Evolutionary conservation across 352 stramenopile genomes (phyloP).

Genomic region (Pythium diclinum): DNA sequence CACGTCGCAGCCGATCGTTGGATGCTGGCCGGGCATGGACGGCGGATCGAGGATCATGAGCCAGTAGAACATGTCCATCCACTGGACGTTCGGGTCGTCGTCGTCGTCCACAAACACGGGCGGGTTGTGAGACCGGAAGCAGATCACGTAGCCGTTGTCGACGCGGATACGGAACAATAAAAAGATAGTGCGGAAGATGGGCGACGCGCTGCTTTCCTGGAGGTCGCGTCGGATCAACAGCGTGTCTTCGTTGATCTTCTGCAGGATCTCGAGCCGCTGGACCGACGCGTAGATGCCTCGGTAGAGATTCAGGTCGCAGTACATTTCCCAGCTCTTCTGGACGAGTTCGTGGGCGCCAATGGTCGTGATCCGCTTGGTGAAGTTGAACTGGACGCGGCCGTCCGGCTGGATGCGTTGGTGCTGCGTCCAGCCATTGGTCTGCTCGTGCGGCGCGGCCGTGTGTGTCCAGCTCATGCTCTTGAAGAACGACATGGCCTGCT

Average conservation of each 20-base stretch:
- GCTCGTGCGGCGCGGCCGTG: slow-evolving; percentile 33
- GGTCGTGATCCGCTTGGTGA: slow-evolving; percentile 65
- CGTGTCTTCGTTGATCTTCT: slow-evolving; percentile 76
- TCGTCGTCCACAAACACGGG: slow-evolving; percentile 48
- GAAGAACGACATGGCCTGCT: slow-evolving; percentile 70
- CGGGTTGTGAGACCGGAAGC: slow-evolving; percentile 69
- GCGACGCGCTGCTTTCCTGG: slow-evolving; percentile 51
- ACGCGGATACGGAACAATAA: slow-evolving; percentile 64
- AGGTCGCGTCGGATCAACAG: slow-evolving; percentile 70
- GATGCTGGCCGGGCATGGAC: slow-evolving; percentile 13
- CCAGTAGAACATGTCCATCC: slow-evolving; percentile 84
- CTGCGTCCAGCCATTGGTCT: slow-evolving; percentile 80
- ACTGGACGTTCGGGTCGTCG: slow-evolving; percentile 62
- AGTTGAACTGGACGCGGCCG: slow-evolving; percentile 75
- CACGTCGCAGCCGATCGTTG: slow-evolving; percentile 41
- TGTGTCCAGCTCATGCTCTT: slow-evolving; percentile 42
- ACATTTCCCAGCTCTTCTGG: slow-evolving; percentile 78
- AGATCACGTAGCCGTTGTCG: slow-evolving; percentile 63
- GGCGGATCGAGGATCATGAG: slow-evolving; percentile 57
- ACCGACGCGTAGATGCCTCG: slow-evolving; percentile 75
- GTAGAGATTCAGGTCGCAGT: slow-evolving; percentile 73
- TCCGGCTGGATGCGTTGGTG: slow-evolving; percentile 64
- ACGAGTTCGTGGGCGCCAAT: slow-evolving; percentile 66
- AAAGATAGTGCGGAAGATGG: slow-evolving; percentile 77
- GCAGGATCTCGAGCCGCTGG: slow-evolving; percentile 75